Base-by-base conservation (phyloP, 352 stramenopile genomes). In the Phytophthora boehmeriae region DNA sequence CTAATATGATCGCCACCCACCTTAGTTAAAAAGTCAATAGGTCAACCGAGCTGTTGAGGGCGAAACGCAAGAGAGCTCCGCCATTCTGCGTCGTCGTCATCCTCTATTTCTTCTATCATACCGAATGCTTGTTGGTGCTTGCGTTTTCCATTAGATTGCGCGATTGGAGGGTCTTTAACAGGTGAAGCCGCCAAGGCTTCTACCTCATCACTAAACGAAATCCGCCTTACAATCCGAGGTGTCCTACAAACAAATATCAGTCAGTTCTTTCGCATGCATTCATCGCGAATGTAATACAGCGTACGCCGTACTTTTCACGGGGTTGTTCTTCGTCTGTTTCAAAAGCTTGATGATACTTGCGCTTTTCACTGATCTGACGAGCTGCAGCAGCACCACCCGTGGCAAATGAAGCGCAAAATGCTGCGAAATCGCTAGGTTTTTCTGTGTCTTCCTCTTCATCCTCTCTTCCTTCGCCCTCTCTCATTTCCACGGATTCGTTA, bases 331-430 rank as follows among this genome's bases (percentile, higher is more conserved):
- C 39, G 13, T 59, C 56, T 16, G 8, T 60, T 54, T 27, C 42
- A 54, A 70, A 73, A 1, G 70, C 58, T 60, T 70, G 45, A 16
- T 59, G 28, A 34, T 73, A 43, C 20, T 73, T 76, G 30, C 58
- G 50, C 42, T 76, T 76, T 13, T 55, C 42, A 19, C 34, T 13
- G 48, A 48, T 43, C 54, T 53, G 46, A 52, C 53, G 38, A 23
- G 64, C 68, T 53, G 55, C 55, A 34, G 51, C 52, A 57, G 64
- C 66, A 19, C 60, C 55, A 38, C 68, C 68, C 16, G 30, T 20
- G 50, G 43, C 69, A 58, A 77, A 77, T n/a, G 65, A 69, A 45
- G 55, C 55, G 25, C 69, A 77, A 63, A 74, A 77, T 32, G 52
- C 56, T 27, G 71, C 47, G 41, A 77, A 77, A 58, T 65, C 56